Evolutionary conservation across 192 early-diverging fungal genomes (phyloP).

Genomic region (Coemansia sp.): DNA sequence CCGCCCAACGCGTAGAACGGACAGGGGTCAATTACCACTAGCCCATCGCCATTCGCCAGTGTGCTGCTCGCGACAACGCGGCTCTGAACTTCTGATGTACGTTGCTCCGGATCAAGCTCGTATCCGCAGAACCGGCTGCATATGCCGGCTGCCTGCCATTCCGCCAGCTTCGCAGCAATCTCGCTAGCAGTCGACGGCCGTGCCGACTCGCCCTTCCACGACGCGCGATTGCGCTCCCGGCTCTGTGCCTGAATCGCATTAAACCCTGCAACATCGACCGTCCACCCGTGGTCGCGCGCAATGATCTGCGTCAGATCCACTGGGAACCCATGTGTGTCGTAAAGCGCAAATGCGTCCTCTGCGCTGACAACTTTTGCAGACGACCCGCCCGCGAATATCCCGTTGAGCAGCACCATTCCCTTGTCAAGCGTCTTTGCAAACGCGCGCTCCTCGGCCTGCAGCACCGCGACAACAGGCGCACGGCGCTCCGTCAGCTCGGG

Average conservation of each 20-base stretch:
- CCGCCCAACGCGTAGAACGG: slow-evolving; percentile 96
- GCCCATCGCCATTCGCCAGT: slow-evolving; percentile 49
- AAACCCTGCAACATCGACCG: slow-evolving; percentile 80
- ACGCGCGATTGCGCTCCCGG: slow-evolving; percentile 65
- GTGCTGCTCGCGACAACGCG: slow-evolving; percentile 21
- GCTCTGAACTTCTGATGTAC: slow-evolving; percentile 62
- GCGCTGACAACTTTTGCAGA: slow-evolving; percentile 62
- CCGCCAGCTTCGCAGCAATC: slow-evolving; percentile 76
- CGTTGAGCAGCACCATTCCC: slow-evolving; percentile 87
- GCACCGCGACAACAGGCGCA: slow-evolving; percentile 77
- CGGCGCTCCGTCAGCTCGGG: slow-evolving; percentile 80
- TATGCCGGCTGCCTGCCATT: slow-evolving; percentile 69
- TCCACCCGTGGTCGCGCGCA: slow-evolving; percentile 89
- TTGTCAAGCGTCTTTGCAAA: slow-evolving; percentile 93
- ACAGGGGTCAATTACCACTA: slow-evolving; percentile 83
- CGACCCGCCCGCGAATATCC: slow-evolving; percentile 54
- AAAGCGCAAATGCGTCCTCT: slow-evolving; percentile 88
- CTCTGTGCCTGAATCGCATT: slow-evolving; percentile 72
- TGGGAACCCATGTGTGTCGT: slow-evolving; percentile 98
- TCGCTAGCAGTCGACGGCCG: slow-evolving; percentile 71
- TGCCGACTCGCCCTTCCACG: slow-evolving; percentile 55
- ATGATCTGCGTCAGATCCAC: slow-evolving; percentile 94
- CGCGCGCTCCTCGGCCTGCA: slow-evolving; percentile 87
- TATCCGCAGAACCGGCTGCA: slow-evolving; percentile 85
- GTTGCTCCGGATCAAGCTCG: slow-evolving; percentile 61